A percentile compares a stretch with the other conserved stretches of the same genome.
phyloP scores from a whole-genome alignment of 1,284 basidiomycete species.

The Puccinia horiana region DNA sequence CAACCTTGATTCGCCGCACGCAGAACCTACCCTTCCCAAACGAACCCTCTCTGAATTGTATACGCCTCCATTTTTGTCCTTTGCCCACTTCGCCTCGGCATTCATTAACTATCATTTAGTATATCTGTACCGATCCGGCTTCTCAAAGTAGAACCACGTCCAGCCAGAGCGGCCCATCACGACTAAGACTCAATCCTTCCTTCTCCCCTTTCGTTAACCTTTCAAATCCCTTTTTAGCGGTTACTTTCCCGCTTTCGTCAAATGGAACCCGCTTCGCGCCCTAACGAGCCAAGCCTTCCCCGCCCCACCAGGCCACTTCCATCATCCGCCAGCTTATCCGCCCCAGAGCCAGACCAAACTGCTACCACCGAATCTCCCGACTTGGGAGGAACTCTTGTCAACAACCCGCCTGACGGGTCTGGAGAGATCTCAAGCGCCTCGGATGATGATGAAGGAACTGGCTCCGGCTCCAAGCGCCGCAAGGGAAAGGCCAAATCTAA shows the following conservation, averaged over 20 bases:
- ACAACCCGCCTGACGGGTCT: slow-evolving; percentile 22
- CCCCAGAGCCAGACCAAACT: slow-evolving; percentile 1
- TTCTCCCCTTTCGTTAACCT: slow-evolving; percentile 16
- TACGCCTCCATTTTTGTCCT: slow-evolving; percentile 16
- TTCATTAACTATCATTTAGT: slow-evolving; percentile 26
- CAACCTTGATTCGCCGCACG: slow-evolving; percentile 1
- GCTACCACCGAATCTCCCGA: slow-evolving; percentile 4
- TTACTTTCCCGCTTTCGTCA: slow-evolving; percentile 25
- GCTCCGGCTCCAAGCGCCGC: slow-evolving; percentile 40
- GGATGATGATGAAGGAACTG: slow-evolving; percentile 37
- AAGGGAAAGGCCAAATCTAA: slow-evolving; percentile 32
- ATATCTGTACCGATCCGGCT: slow-evolving; percentile 16
- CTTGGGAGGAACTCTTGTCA: slow-evolving; percentile 44
- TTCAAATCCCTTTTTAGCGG: slow-evolving; percentile 27
- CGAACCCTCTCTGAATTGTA: neutral
- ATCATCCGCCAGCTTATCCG: neutral
- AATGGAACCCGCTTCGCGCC: slow-evolving; percentile 38
- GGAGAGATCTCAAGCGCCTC: slow-evolving; percentile 42
- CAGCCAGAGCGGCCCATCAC: neutral
- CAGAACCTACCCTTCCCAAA: neutral
- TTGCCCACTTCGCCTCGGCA: slow-evolving; percentile 13
- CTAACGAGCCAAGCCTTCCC: neutral
- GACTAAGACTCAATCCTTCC: neutral
- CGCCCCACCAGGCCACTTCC: slow-evolving; percentile 34
- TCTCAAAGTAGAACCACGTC: slow-evolving; percentile 29